A percentile compares a stretch with the other conserved stretches of the same genome.
Evolutionary conservation across 371 early-diverging fungal species (phyloP).

Genomic region (Polyrhizophydium stewartii): DNA sequence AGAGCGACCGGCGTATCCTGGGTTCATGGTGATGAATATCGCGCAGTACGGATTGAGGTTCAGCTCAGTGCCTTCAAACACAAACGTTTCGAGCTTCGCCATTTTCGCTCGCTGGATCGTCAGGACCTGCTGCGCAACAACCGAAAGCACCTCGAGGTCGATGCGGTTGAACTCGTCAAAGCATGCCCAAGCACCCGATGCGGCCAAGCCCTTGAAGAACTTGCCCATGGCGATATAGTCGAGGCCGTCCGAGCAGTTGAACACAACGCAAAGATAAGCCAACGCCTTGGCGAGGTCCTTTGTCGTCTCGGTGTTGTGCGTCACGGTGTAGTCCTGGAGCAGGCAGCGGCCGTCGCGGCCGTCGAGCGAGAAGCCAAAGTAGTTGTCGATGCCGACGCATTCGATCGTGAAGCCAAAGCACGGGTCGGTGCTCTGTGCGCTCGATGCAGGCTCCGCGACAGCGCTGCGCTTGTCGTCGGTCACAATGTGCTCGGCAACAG

Average conservation of each 20-base stretch:
- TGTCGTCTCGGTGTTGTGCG: slow-evolving; percentile 55
- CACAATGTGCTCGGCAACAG: too few species aligned
- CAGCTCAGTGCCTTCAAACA: slow-evolving; percentile 49
- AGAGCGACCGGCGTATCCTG: slow-evolving; percentile 56
- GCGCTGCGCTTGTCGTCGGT: too few species aligned
- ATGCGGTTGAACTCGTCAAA: slow-evolving; percentile 68
- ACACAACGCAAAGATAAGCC: slow-evolving; percentile 55
- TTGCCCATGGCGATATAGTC: slow-evolving; percentile 54
- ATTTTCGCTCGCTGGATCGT: slow-evolving; percentile 50
- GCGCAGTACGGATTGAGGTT: slow-evolving; percentile 38
- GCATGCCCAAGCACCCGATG: slow-evolving; percentile 54
- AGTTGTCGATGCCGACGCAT: too few species aligned
- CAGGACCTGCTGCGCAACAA: slow-evolving; percentile 51
- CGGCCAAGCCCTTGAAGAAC: slow-evolving; percentile 54
- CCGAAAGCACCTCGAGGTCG: slow-evolving; percentile 48
- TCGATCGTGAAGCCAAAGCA: too few species aligned
- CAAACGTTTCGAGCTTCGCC: slow-evolving; percentile 42
- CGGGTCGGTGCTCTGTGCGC: too few species aligned
- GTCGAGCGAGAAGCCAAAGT: too few species aligned
- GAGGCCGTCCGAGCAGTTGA: slow-evolving; percentile 57
- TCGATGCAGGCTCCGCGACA: too few species aligned
- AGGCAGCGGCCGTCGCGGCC: too few species aligned
- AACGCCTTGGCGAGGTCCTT: slow-evolving; percentile 57
- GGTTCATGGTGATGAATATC: slow-evolving; percentile 61
- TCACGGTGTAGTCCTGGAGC: too few species aligned